Base-by-base conservation (phyloP, 805 yeast species). In the Nakazawaea ishiwadae region DNA sequence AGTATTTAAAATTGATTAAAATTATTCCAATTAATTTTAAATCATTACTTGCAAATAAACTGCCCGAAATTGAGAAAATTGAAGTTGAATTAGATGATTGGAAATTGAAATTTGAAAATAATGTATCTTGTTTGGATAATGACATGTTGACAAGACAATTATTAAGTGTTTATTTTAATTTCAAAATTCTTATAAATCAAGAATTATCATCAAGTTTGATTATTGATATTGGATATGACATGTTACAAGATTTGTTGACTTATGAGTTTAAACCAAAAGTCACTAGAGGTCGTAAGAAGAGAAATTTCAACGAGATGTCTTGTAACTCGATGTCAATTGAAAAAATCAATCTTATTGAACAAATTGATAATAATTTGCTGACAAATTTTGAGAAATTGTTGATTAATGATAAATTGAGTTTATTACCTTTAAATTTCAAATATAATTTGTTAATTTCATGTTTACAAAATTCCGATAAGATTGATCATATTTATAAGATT, bases 1-100 rank as follows among this genome's bases (percentile, higher is more conserved):
- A 58, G 6, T 51, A 68, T 21, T 52, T 59, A 31, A 52, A 60
- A 16, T 46, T 69, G 30, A 48, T 67, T 18, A 44, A 58, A 20
- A 36, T 54, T 16, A 50, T 66, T 21, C 68, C 68, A 4, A 41
- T 37, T 31, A 50, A 60, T 42, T 54, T 62, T 11, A 46, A 51
- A 46, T 35, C 48, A 20, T 45, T 57, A 14, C 44, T 53, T 15
- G n/a, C n/a, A n/a, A n/a, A n/a, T n/a, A n/a, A n/a, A n/a, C n/a
- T n/a, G n/a, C n/a, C 47, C 24, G 45, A 50, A 18, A 42, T 52
- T 17, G 24, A 31, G 3, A 38, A 27, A 6, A 31, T 61, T 16
- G 60, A 60, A 43, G 18, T 31, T 8, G 36, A 48, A n/a, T 52
- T 63, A 39, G 44, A 50, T 18, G 11, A n/a, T 4, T 63, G 66